These are phyloP conservation scores for Puccinia sorghi DNA, from an alignment of 1,284 basidiomycete species.

Conservation along the genomic window DNA sequence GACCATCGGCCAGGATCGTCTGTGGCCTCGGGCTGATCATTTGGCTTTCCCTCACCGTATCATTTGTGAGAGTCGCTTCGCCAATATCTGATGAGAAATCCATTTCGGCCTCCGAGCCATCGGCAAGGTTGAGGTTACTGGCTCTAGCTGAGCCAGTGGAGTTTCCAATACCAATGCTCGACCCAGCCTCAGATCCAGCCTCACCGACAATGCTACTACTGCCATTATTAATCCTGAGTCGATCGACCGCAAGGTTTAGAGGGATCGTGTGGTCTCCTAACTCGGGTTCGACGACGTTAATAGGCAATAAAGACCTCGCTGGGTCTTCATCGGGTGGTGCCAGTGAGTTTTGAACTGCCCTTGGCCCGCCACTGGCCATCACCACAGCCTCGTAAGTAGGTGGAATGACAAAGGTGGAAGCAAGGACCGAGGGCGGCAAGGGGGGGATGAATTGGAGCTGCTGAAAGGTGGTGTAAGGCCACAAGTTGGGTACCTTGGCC, in stretches of 20 bases:
- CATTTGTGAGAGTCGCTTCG: neutral
- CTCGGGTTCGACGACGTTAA: slow-evolving; percentile 31
- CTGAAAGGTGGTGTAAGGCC: slow-evolving; percentile 82
- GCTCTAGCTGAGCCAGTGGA: neutral
- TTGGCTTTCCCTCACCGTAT: neutral
- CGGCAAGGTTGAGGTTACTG: neutral
- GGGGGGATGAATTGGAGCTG: slow-evolving; percentile 76
- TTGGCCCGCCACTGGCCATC: slow-evolving; percentile 38
- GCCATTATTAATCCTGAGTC: slow-evolving; percentile 1
- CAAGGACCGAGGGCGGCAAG: slow-evolving; percentile 78
- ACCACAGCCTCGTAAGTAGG: slow-evolving; percentile 76
- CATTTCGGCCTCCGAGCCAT: slow-evolving; percentile 8
- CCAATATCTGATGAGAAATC: neutral
- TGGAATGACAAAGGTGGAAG: slow-evolving; percentile 82
- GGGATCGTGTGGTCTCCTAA: slow-evolving; percentile 11
- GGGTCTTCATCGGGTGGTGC: slow-evolving; percentile 16
- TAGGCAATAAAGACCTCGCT: slow-evolving; percentile 15
- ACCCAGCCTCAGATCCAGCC: slow-evolving; percentile 14
- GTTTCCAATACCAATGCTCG: neutral
- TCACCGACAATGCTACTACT: slow-evolving; percentile 15
- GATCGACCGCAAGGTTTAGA: slow-evolving; percentile 27
- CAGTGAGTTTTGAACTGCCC: neutral
- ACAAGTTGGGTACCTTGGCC: slow-evolving; percentile 34
- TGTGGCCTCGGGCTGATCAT: neutral
- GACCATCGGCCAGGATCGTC: slow-evolving; percentile 54